phyloP scores from a whole-genome alignment of 805 yeast genomes.

The Suhomyces emberorum region DNA sequence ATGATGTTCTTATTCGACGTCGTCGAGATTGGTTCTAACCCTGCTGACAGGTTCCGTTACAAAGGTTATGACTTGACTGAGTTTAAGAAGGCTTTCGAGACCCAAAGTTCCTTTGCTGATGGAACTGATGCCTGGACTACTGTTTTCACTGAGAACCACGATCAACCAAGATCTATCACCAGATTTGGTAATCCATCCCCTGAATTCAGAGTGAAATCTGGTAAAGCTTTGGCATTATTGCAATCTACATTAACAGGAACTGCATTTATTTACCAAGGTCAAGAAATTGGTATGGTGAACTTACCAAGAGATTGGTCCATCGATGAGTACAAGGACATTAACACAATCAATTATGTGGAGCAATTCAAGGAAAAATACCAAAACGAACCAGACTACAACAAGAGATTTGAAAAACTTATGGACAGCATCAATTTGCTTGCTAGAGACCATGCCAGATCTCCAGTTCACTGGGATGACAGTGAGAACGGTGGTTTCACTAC shows the following conservation, averaged over 20 bases:
- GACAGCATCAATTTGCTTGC: constrained; percentile 37
- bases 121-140: constrained; percentile 57
- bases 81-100: constrained; percentile 30
- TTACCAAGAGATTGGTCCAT: constrained; percentile 45
- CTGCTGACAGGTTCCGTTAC: constrained; percentile 33
- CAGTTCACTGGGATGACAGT: constrained; percentile 51
- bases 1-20: constrained; percentile 37
- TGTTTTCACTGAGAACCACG: constrained; percentile 55
- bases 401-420: constrained; percentile 25
- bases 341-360: constrained; percentile 41
- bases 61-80: constrained; percentile 33
- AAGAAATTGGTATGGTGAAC: constrained; percentile 57
- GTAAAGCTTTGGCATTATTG: constrained; percentile 48
- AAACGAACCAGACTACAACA: constrained; percentile 17
- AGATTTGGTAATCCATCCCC: constrained; percentile 47
- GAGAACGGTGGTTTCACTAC: constrained; percentile 47
- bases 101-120: constrained; percentile 34
- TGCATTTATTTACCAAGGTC: constrained; percentile 57
- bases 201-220: constrained; percentile 30
- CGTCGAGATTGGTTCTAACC: constrained; percentile 37
- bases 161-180: constrained; percentile 52
- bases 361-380: constrained; percentile 26
- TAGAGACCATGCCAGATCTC: constrained; percentile 55
- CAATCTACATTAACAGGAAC: constrained; percentile 51
- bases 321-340: constrained; percentile 50